phyloP scores from a whole-genome alignment of 345 rosid species.

The Linum trigynum region DNA sequence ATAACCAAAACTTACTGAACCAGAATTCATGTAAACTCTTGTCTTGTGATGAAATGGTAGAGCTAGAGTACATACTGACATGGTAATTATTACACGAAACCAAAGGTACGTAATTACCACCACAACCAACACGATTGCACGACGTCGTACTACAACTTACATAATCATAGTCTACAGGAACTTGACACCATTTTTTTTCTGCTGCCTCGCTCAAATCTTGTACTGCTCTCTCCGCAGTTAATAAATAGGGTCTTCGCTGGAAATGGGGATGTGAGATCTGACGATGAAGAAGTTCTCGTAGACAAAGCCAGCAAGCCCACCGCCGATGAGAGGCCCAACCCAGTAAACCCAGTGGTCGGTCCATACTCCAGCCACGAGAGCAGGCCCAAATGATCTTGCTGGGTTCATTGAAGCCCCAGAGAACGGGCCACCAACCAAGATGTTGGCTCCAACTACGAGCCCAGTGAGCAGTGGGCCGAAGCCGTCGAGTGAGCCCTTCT shows the following conservation, averaged over 20 bases:
- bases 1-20: no score
- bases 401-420: constrained; percentile 98
- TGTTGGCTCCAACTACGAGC: constrained; percentile 70
- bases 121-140: no score
- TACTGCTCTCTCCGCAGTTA: no score
- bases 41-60: no score
- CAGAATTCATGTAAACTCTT: no score
- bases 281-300: constrained; percentile 60
- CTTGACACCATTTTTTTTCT: no score
- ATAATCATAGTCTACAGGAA: no score
- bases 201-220: no score
- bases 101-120: no score
- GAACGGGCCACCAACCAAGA: constrained; percentile 72
- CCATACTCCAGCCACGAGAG: constrained; percentile 74
- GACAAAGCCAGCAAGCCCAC: constrained; percentile 64
- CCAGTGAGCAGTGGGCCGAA: constrained; percentile 65
- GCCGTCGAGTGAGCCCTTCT: constrained; percentile 65
- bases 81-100: no score
- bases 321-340: constrained; percentile 83
- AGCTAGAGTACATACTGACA: no score
- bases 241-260: constrained; percentile 18
- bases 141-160: no score
- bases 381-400: constrained; percentile 84
- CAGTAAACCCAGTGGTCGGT: constrained; percentile 89
- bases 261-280: constrained; percentile 33